Evolutionary conservation across 116 monocot species (phyloP).

Genomic region (Phalaenopsis hybrid): DNA sequence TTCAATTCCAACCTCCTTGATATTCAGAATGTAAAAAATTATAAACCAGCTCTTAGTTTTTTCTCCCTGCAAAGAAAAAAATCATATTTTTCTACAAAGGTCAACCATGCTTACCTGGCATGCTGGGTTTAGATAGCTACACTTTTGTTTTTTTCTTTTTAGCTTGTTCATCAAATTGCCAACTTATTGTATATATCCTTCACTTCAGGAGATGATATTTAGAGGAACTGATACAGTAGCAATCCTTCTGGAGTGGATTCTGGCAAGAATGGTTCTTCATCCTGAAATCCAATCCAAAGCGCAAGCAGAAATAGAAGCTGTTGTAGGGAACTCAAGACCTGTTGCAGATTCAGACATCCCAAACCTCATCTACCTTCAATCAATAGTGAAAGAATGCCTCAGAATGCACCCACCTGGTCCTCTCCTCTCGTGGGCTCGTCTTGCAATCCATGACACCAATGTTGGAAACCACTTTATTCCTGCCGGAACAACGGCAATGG

Average conservation of each 20-base stretch:
- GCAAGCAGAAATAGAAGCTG: slow-evolving; percentile 46
- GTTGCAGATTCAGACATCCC: slow-evolving; percentile 45
- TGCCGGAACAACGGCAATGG: slow-evolving; percentile 53
- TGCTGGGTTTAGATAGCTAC: background rate
- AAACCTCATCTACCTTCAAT: slow-evolving; percentile 41
- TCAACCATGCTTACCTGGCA: background rate
- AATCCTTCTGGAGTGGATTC: slow-evolving; percentile 62
- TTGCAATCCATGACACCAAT: slow-evolving; percentile 33
- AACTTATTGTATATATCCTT: too few species aligned
- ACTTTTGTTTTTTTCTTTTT: background rate
- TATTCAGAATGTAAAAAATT: too few species aligned
- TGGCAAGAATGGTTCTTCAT: slow-evolving; percentile 67
- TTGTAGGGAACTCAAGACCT: slow-evolving; percentile 27
- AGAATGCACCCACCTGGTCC: slow-evolving; percentile 76
- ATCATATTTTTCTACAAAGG: too few species aligned
- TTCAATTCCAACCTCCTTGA: too few species aligned
- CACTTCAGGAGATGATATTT: slow-evolving; percentile 70
- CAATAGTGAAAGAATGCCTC: slow-evolving; percentile 56
- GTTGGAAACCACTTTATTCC: slow-evolving; percentile 38
- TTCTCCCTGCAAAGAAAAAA: too few species aligned
- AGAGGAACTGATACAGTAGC: slow-evolving; percentile 83
- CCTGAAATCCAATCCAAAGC: slow-evolving; percentile 52
- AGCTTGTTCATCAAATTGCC: background rate
- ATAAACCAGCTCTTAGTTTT: too few species aligned
- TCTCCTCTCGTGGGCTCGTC: slow-evolving; percentile 73